phyloP scores from a whole-genome alignment of 768 basidiomycete species.

The Hygrocybe punicea region DNA sequence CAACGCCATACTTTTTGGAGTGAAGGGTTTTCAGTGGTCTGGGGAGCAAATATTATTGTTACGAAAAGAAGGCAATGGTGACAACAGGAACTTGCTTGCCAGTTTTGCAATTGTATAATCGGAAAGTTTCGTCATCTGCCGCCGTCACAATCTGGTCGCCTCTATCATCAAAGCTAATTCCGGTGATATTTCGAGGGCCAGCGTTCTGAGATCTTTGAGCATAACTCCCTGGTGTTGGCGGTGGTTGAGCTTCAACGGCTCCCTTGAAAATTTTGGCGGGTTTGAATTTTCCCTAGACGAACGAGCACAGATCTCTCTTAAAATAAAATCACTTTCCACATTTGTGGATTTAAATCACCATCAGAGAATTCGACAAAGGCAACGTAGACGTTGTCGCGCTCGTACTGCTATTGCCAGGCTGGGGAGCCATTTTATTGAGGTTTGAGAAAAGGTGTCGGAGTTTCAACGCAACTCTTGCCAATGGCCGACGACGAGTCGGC shows the following conservation, averaged over 20 bases:
- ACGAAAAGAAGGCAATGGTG: constrained; percentile 19
- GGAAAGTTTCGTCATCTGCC: constrained; percentile 88
- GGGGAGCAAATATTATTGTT: constrained; percentile 8
- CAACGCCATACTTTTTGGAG: constrained; percentile 96
- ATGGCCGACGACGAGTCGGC: constrained; percentile 84
- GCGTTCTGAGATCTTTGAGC: constrained; percentile 37
- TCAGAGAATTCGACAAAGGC: constrained; percentile 44
- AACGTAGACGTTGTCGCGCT: constrained; percentile 36
- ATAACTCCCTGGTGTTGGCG: constrained; percentile 41
- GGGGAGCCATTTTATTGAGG: constrained; percentile 40
- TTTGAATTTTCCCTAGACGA: constrained; percentile 65
- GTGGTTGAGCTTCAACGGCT: constrained; percentile 61
- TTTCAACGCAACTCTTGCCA: constrained; percentile 36
- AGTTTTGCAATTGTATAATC: constrained; percentile 81
- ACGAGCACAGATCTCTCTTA: background rate
- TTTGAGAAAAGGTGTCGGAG: constrained; percentile 43
- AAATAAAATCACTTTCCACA: background rate
- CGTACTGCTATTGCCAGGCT: constrained; percentile 38
- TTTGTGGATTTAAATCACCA: constrained; percentile 39
- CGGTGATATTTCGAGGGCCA: constrained; percentile 76
- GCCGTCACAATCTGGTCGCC: constrained; percentile 86
- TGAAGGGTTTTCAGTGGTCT: constrained; percentile 75
- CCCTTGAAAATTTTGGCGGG: constrained; percentile 85
- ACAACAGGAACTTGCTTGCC: constrained; percentile 77
- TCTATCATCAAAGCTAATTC: constrained; percentile 85